Evolutionary conservation across 192 early-diverging fungal species (phyloP).

Genomic region (Spizellomyces punctatus): DNA sequence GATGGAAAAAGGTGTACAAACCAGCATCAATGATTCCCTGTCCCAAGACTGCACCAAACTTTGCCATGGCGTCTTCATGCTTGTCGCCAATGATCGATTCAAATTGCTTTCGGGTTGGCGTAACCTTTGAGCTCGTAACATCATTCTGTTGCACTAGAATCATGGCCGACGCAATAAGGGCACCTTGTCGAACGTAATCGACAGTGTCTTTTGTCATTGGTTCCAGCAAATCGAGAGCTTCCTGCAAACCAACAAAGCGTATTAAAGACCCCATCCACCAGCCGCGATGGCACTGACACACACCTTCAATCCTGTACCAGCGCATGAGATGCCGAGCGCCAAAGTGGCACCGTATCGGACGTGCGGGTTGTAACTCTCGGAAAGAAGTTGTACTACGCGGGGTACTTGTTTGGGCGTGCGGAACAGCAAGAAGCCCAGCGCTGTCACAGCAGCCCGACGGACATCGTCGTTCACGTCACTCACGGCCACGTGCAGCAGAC

Average conservation of each 20-base stretch:
- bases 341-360: constrained; percentile 96
- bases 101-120: constrained; percentile 83
- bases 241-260: constrained; percentile 38
- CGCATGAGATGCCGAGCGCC: constrained; percentile 96
- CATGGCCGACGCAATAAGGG: constrained; percentile 92
- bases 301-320: constrained; percentile 78
- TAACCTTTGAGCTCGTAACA: constrained; percentile 50
- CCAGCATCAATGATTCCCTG: constrained; percentile 98
- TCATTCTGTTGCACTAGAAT: constrained; percentile 97
- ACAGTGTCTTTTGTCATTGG: constrained; percentile 97
- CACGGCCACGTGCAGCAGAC: constrained; percentile 95
- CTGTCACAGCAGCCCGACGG: constrained; percentile 96
- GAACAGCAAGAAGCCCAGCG: constrained; percentile 93
- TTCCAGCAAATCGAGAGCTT: constrained; percentile 91
- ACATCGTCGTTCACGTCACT: constrained; percentile 99
- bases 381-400: constrained; percentile 94
- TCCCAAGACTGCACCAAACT: constrained; percentile 93
- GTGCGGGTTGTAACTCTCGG: constrained; percentile 98
- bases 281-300: not conserved
- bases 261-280: constrained; percentile 1
- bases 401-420: constrained; percentile 95
- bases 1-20: constrained; percentile 19
- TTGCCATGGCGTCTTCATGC: constrained; percentile 89
- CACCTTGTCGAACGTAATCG: constrained; percentile 97
- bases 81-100: constrained; percentile 88